Conservation (phyloP, 2,329 filamentous ascomycete species). For the Colletotrichum neosansevieriae region DNA sequence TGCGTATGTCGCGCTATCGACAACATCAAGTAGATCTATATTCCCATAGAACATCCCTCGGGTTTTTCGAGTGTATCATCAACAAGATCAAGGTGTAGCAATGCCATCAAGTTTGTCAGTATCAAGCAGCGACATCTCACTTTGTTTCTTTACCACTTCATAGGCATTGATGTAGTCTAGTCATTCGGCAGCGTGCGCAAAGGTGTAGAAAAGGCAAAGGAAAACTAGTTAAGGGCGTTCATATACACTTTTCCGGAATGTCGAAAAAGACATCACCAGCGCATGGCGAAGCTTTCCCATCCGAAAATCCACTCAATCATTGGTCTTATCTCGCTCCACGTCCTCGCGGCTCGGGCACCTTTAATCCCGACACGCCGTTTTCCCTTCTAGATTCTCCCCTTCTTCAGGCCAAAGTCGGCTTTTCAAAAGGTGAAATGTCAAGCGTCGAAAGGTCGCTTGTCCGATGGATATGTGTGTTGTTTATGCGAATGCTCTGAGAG, state of each 20-base stretch:
- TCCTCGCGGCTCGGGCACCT: conserved; percentile 33
- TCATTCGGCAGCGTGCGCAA: conserved; percentile 34
- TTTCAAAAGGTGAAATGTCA: conserved; percentile 7
- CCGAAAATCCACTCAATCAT: conserved; percentile 38
- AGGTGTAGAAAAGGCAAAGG: conserved; percentile 44
- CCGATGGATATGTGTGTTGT: conserved; percentile 15
- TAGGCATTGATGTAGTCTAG: conserved; percentile 35
- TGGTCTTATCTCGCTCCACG: conserved; percentile 11
- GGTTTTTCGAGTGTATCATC: too few relatives aligned
- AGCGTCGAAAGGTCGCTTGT: background rate
- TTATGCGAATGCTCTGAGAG: conserved; percentile 51
- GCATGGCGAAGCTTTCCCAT: conserved; percentile 27
- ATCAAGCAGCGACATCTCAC: too few relatives aligned
- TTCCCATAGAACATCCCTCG: too few relatives aligned
- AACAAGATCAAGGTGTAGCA: too few relatives aligned
- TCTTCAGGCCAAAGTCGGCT: conserved; percentile 7
- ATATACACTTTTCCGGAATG: conserved; percentile 47
- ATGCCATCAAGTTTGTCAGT: too few relatives aligned
- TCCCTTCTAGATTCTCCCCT: conserved; percentile 30
- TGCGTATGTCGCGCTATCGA: too few relatives aligned
- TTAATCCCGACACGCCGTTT: conserved; percentile 32
- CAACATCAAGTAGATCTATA: too few relatives aligned
- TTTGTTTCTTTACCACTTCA: background rate
- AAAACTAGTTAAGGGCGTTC: conserved; percentile 44
- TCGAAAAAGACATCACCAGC: conserved; percentile 9